A percentile compares a stretch with the other conserved stretches of the same genome.
phyloP scores from a whole-genome alignment of 495 filamentous ascomycete genomes.

The Massariosphaeria phaeospora region DNA sequence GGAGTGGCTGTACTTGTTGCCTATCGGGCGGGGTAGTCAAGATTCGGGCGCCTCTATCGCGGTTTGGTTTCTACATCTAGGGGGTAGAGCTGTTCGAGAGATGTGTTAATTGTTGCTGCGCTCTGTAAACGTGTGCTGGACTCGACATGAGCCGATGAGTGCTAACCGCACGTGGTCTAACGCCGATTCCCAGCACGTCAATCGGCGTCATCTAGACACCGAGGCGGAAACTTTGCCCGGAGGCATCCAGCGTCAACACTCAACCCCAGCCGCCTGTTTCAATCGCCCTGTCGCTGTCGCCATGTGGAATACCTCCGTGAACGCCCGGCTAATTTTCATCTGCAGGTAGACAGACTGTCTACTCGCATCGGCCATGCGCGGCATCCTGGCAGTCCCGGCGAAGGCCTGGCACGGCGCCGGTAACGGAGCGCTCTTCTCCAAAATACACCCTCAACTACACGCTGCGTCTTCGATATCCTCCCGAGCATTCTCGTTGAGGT shows the following conservation, averaged over 20 bases:
- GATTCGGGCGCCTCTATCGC: too few relatives aligned
- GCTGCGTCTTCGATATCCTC: background rate
- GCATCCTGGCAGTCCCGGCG: constrained; percentile 25
- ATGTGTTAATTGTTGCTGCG: too few relatives aligned
- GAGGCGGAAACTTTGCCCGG: background rate
- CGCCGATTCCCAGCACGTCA: too few relatives aligned
- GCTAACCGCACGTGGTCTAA: too few relatives aligned
- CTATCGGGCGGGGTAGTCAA: too few relatives aligned
- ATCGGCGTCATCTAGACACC: too few relatives aligned
- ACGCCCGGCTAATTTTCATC: background rate
- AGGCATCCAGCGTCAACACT: background rate
- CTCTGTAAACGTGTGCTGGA: too few relatives aligned
- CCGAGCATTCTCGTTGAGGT: constrained; percentile 1
- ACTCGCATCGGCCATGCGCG: constrained; percentile 26
- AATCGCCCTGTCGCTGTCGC: background rate
- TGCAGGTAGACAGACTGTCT: constrained; percentile 2
- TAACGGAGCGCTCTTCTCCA: constrained; percentile 38
- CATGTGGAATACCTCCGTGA: background rate
- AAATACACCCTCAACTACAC: constrained; percentile 26
- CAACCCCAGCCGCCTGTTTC: background rate
- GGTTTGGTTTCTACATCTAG: too few relatives aligned
- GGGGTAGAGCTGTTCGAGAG: too few relatives aligned
- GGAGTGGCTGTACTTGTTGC: too few relatives aligned
- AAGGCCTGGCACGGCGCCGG: constrained; percentile 38
- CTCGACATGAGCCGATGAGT: too few relatives aligned